Percentiles rank a stretch among this genome's conserved stretches.
phyloP scores from a whole-genome alignment of 331 rosid genomes.

The Quercus phellos region DNA sequence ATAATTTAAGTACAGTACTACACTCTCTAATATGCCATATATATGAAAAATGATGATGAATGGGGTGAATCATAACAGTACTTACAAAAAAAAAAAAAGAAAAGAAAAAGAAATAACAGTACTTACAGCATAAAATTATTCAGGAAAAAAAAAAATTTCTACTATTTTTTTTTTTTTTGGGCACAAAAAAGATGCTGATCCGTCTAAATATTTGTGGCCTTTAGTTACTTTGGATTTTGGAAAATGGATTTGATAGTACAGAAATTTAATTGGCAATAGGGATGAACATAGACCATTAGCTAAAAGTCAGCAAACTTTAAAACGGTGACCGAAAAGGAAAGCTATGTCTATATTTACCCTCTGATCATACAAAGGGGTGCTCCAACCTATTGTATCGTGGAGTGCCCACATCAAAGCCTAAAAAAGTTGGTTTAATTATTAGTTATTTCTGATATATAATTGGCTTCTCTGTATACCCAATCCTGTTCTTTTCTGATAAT shows the following conservation, averaged over 20 bases:
- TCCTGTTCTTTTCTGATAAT: conserved; percentile 2
- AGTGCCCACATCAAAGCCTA: conserved; percentile 22
- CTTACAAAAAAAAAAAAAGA: no score
- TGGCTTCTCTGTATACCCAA: conserved; percentile 12
- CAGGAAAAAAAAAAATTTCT: no score
- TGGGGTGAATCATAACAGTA: neutral
- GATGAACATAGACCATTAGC: neutral
- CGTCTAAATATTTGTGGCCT: neutral
- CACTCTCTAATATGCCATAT: no score
- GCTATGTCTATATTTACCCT: neutral
- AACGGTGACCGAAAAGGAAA: conserved; percentile 7
- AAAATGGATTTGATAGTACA: neutral
- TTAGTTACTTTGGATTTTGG: neutral
- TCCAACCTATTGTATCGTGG: conserved; percentile 5
- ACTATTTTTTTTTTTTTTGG: neutral
- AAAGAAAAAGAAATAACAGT: no score
- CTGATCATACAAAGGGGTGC: conserved; percentile 21
- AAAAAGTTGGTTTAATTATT: conserved; percentile 7
- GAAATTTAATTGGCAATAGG: neutral
- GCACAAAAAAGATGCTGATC: neutral
- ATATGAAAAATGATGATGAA: no score
- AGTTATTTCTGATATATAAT: neutral
- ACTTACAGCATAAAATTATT: no score
- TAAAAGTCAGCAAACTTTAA: conserved; percentile 2
- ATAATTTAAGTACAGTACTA: no score